Evolutionary conservation across 495 filamentous ascomycete species (phyloP), one percentile per base, ranked within the genome.

Genomic region (Aspergillus mulundensis): DNA sequence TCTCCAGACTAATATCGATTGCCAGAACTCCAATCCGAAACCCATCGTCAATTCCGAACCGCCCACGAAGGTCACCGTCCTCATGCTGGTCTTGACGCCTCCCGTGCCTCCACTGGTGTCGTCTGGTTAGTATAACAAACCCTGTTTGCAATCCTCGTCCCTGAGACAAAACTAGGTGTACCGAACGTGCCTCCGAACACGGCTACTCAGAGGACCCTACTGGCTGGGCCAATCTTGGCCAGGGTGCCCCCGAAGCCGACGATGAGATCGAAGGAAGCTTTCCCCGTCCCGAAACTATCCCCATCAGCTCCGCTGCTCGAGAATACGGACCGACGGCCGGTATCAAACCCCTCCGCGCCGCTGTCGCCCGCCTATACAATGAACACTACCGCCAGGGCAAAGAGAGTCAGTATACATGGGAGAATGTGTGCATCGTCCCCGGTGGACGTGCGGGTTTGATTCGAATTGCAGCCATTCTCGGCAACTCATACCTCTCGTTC

Each of bases 351-450:
- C 77, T 97, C 53, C 80, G 93, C 48, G 85, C 88, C 56, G 93
- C 93, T 14, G 90, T 97, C n/a, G 93, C 93, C 30, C 81, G 83
- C 49, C 81, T 97, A 54, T 97, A 97, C 78, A 97, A 97, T 65
- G 85, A 84, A 65, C 90, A 95, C 70, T 91, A 96, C 65, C 85
- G 93, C 41, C 76, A 92, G 71, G 89, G 88, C 56, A 91, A 94
- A 73, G 75, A 79, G n/a, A 92, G 87, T 68, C 79, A 95, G 71
- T 97, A 97, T 68, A 91, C 87, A n/a, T 96, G 90, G 87, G 93
- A 97, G 75, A 97, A 97, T 72, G 93, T 97, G n/a, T 91, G 89
- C 71, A 95, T 97, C 66, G 93, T 97, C 4, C 93, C 93, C 39
- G 93, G 93, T 70, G 93, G 93, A 23, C 80, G 93, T 58, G 92